phyloP scores from a whole-genome alignment of 257 asterid genomes.

The Nicotiana otophora region DNA sequence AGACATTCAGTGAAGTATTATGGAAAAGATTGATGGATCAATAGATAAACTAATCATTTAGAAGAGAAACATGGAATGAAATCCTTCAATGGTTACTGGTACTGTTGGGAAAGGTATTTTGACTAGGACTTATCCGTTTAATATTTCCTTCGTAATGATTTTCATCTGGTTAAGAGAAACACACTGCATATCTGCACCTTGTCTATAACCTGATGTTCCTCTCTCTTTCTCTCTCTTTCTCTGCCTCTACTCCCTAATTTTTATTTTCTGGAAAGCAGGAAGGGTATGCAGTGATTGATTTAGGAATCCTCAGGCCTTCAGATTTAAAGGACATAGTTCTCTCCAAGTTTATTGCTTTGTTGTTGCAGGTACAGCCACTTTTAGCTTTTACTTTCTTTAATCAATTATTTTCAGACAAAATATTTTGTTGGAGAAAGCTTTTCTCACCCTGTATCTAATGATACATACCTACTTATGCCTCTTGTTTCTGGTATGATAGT shows the following conservation, averaged over 20 bases:
- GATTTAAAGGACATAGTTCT: slow-evolving; percentile 47
- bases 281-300: slow-evolving; percentile 71
- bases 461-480: slow-evolving; percentile 4
- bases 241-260: not conserved
- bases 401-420: not conserved
- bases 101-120: not conserved
- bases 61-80: not conserved
- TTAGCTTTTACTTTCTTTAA: slow-evolving; percentile 9
- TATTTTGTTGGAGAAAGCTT: slow-evolving; percentile 1
- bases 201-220: not conserved
- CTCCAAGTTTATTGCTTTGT: slow-evolving; percentile 50
- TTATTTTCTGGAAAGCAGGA: slow-evolving; percentile 38
- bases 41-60: not conserved
- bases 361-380: slow-evolving; percentile 64
- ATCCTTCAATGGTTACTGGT: not conserved
- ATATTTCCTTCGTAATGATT: not conserved
- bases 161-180: not conserved
- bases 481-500: slow-evolving; percentile 33
- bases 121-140: not conserved
- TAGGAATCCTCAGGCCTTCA: slow-evolving; percentile 36
- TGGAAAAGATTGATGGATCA: not conserved
- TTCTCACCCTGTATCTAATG: not conserved
- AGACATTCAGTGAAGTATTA: not conserved
- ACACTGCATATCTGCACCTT: not conserved
- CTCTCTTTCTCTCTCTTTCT: not conserved